Conservation (phyloP, 192 early-diverging fungal genomes). For the Entophlyctis luteolus region DNA sequence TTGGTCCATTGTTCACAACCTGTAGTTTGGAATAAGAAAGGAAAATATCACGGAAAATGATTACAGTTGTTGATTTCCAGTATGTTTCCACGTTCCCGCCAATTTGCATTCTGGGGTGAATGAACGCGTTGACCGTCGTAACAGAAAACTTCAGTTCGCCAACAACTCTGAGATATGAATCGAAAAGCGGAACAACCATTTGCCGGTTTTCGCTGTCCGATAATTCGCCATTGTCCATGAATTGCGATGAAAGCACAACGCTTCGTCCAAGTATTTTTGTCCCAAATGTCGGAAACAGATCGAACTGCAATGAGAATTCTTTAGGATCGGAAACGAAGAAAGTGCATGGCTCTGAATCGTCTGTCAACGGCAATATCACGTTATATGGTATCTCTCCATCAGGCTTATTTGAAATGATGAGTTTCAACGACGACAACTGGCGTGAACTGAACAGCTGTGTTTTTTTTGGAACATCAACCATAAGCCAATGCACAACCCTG, state of each 20-base stretch:
- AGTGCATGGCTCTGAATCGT: slow-evolving; percentile 73
- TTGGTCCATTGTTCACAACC: slow-evolving; percentile 33
- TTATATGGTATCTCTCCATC: slow-evolving; percentile 87
- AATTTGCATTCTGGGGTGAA: slow-evolving; percentile 82
- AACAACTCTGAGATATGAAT: slow-evolving; percentile 85
- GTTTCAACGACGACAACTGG: slow-evolving; percentile 67
- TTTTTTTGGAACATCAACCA: neutral
- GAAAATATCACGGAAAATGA: neutral
- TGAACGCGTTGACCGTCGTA: slow-evolving; percentile 80
- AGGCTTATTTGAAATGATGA: slow-evolving; percentile 83
- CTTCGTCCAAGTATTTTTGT: slow-evolving; percentile 86
- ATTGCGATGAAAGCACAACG: slow-evolving; percentile 70
- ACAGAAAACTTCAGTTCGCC: slow-evolving; percentile 85
- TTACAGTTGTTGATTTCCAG: slow-evolving; percentile 93
- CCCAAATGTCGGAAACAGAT: slow-evolving; percentile 95
- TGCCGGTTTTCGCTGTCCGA: slow-evolving; percentile 24
- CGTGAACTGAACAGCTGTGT: slow-evolving; percentile 38
- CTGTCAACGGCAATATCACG: slow-evolving; percentile 82
- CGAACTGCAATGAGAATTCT: slow-evolving; percentile 82
- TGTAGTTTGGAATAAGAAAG: slow-evolving; percentile 3
- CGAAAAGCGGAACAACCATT: slow-evolving; percentile 73
- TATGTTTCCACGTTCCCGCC: slow-evolving; percentile 97
- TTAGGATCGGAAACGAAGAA: slow-evolving; percentile 74
- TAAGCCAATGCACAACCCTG: neutral
- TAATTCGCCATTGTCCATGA: slow-evolving; percentile 33